Conservation (phyloP, 2,329 filamentous ascomycete species). For the Colletotrichum tropicale region DNA sequence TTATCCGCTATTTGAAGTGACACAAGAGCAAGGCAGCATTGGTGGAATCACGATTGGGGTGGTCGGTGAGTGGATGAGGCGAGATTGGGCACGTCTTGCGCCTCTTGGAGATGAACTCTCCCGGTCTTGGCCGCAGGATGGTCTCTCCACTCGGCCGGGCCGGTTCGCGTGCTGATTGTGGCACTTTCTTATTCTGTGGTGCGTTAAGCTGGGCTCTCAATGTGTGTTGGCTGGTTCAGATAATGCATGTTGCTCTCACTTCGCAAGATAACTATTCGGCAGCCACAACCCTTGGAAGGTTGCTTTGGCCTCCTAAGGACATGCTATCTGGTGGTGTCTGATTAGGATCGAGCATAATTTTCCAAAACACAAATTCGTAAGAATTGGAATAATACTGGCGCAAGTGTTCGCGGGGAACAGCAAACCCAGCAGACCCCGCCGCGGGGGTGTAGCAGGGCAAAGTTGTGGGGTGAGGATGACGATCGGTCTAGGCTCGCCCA, state of each 20-base stretch:
- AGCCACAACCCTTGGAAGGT: not conserved
- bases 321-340: not conserved
- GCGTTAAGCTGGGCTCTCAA: not conserved
- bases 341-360: fast-evolving
- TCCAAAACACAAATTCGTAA: fast-evolving
- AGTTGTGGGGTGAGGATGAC: constrained; percentile 8
- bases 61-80: not conserved
- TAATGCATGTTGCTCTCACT: not conserved
- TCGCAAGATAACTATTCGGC: not conserved
- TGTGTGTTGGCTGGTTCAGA: not conserved
- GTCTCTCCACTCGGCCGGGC: not conserved
- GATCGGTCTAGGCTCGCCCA: not conserved
- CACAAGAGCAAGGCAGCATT: not conserved
- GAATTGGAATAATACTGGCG: fast-evolving
- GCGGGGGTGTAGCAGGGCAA: not conserved
- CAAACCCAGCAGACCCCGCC: not conserved
- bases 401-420: not conserved
- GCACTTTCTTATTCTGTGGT: not conserved
- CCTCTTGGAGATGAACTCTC: not conserved
- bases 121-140: not conserved
- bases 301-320: not conserved
- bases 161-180: not conserved
- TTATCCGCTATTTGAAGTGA: not conserved
- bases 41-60: not conserved
- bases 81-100: not conserved